These are phyloP conservation scores for Trypanosoma scelopori DNA, from an alignment of 208 protist species.

Conservation along the genomic window DNA sequence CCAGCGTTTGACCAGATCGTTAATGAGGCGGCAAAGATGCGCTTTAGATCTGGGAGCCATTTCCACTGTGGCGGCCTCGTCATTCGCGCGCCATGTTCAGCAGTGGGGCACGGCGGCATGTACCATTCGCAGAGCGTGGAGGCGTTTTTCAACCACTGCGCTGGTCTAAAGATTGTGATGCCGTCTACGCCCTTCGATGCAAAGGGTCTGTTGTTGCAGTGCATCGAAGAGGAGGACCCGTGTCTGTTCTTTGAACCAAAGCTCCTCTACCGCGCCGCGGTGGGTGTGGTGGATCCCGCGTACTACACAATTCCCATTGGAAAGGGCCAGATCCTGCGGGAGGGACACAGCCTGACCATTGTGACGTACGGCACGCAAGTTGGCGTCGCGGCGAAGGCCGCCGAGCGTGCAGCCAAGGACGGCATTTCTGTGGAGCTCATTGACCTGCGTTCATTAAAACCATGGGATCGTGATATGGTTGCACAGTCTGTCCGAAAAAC, in stretches of 20 bases:
- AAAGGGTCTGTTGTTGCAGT: slow-evolving; percentile 92
- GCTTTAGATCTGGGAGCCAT: slow-evolving; percentile 94
- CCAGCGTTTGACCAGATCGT: slow-evolving; percentile 98
- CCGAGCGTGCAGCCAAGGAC: slow-evolving; percentile 73
- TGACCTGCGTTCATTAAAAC: slow-evolving; percentile 94
- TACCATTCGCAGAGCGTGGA: slow-evolving; percentile 97
- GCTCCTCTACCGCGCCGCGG: slow-evolving; percentile 91
- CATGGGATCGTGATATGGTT: slow-evolving; percentile 96
- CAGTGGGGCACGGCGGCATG: slow-evolving; percentile 97
- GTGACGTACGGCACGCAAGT: slow-evolving; percentile 95
- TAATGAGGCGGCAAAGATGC: slow-evolving; percentile 98
- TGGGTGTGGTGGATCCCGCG: slow-evolving; percentile 90
- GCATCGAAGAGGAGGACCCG: slow-evolving; percentile 91
- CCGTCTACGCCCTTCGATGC: slow-evolving; percentile 77
- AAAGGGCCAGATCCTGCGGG: slow-evolving; percentile 87
- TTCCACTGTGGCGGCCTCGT: slow-evolving; percentile 95
- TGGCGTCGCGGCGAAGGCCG: slow-evolving; percentile 67
- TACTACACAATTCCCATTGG: slow-evolving; percentile 95
- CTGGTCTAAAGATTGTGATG: slow-evolving; percentile 90
- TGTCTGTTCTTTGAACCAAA: slow-evolving; percentile 98
- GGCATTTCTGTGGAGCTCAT: slow-evolving; percentile 95
- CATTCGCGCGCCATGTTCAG: slow-evolving; percentile 94
- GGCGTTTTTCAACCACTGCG: slow-evolving; percentile 95
- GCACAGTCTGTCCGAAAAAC: slow-evolving; percentile 92
- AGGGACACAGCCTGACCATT: slow-evolving; percentile 94